A percentile compares a stretch with the other conserved stretches of the same genome.
Conservation (phyloP, 2,329 filamentous ascomycete genomes). For the Nemania bipapillata region DNA sequence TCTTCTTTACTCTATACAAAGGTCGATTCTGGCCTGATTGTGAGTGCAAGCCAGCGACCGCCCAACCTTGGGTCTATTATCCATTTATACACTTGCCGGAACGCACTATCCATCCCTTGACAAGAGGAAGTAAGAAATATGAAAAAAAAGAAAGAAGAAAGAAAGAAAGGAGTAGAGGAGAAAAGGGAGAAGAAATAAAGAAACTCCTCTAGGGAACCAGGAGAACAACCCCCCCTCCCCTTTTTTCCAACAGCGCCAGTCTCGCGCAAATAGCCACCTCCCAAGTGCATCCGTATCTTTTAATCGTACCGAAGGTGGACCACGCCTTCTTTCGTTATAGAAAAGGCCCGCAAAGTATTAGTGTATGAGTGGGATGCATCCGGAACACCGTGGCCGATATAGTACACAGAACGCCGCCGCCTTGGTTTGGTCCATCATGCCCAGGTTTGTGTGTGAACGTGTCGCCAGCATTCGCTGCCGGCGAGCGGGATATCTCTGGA, state of each 20-base stretch:
- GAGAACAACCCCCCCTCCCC: not conserved
- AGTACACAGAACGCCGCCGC: constrained; percentile 23
- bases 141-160: not conserved
- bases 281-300: constrained; percentile 11
- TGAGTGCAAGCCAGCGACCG: not conserved
- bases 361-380: constrained; percentile 10
- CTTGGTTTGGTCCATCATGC: constrained; percentile 13
- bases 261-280: not conserved
- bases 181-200: not conserved
- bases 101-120: not conserved
- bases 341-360: constrained; percentile 12
- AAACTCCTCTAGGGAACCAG: not conserved
- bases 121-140: not conserved
- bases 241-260: not conserved
- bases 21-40: not conserved
- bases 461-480: constrained; percentile 22
- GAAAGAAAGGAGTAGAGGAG: not conserved
- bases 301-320: not conserved
- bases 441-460: constrained; percentile 11
- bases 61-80: constrained; percentile 18
- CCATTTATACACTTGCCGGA: constrained; percentile 18
- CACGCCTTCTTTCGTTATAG: constrained; percentile 8
- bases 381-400: constrained; percentile 31
- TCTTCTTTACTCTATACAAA: constrained; percentile 27
- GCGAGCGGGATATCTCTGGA: constrained; percentile 30